Evolutionary conservation across 345 rosid species (phyloP).

Genomic region (Cardiospermum halicacabum): DNA sequence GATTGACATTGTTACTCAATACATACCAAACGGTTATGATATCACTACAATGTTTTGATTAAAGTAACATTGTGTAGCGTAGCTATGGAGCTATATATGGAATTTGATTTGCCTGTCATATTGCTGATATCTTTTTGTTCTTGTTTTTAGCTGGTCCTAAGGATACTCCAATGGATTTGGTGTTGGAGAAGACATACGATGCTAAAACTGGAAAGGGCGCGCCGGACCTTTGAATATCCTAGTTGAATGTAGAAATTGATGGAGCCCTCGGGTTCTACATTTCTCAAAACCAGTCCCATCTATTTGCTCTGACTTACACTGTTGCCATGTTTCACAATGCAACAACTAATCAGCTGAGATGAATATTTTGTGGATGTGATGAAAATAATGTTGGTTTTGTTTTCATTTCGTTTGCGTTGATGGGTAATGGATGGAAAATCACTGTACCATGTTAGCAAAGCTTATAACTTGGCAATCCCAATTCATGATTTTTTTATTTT

Average conservation of each 20-base stretch:
- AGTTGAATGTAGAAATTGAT: background rate
- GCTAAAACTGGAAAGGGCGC: conserved; percentile 84
- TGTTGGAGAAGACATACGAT: conserved; percentile 78
- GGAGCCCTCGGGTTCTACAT: background rate
- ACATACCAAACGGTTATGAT: background rate
- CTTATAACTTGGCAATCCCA: too few species aligned
- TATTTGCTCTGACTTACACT: too few species aligned
- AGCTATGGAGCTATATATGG: background rate
- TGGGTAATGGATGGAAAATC: too few species aligned
- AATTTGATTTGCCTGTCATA: background rate
- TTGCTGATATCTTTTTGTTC: conserved; percentile 3
- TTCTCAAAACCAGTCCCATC: background rate
- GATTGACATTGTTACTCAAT: too few species aligned
- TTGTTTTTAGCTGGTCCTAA: conserved; percentile 73
- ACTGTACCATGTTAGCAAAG: too few species aligned
- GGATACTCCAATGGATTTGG: conserved; percentile 80
- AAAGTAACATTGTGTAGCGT: background rate
- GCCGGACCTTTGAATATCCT: conserved; percentile 69
- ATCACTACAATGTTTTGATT: background rate
- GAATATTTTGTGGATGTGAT: too few species aligned
- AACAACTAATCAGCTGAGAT: too few species aligned
- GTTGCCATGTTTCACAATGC: too few species aligned
- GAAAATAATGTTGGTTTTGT: too few species aligned
- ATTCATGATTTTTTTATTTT: too few species aligned
- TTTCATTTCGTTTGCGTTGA: too few species aligned